Conservation (phyloP, 441 rosid genomes). For the Erodium texanum region DNA sequence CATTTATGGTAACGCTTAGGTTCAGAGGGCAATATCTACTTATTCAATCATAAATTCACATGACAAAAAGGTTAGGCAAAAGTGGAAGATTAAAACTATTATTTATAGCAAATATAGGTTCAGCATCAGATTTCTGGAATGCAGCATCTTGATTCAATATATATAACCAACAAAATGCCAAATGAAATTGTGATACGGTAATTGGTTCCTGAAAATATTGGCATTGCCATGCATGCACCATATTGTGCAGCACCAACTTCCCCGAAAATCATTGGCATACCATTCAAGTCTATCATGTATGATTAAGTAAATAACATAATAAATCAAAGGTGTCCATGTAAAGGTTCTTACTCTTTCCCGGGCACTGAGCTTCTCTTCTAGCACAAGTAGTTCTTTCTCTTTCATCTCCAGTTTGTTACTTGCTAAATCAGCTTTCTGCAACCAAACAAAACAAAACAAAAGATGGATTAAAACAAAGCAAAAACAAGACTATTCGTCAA, state of each 20-base stretch:
- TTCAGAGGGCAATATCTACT: neutral
- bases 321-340: neutral
- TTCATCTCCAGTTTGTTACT: constrained; percentile 37
- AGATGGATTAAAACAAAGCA: constrained; percentile 8
- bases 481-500: constrained; percentile 1
- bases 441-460: constrained; percentile 12
- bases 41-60: neutral
- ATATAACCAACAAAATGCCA: neutral
- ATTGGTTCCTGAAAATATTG: neutral
- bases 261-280: neutral
- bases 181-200: neutral
- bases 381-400: constrained; percentile 43
- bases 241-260: neutral
- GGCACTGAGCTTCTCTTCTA: constrained; percentile 55
- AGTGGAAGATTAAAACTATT: neutral
- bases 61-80: neutral
- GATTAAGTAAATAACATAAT: neutral
- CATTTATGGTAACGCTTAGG: neutral
- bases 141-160: neutral
- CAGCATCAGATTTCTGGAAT: neutral
- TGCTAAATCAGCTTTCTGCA: constrained; percentile 41
- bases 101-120: neutral
- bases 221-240: neutral
- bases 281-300: neutral
- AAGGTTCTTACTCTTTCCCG: constrained; percentile 57